Evolutionary conservation across 2,329 filamentous ascomycete species (phyloP).

Genomic region (Escovopsis weberi): DNA sequence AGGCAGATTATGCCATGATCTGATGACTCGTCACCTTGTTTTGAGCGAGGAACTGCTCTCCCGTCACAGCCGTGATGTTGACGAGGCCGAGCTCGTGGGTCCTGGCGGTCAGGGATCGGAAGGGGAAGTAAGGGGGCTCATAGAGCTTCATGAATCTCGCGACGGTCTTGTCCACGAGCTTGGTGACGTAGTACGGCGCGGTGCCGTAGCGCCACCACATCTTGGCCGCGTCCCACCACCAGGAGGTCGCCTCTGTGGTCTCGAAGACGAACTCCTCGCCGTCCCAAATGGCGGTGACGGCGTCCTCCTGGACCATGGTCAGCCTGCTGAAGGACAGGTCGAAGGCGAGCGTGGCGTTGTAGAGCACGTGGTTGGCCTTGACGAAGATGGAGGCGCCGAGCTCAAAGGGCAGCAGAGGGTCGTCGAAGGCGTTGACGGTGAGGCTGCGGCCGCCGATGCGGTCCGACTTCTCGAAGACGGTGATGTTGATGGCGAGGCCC

Average conservation of each 20-base stretch:
- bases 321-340: conserved; percentile 43
- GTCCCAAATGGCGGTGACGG: conserved; percentile 69
- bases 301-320: conserved; percentile 32
- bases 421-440: conserved; percentile 63
- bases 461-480: conserved; percentile 66
- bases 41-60: conserved; percentile 52
- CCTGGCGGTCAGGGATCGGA: conserved; percentile 55
- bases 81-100: conserved; percentile 54
- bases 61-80: conserved; percentile 53
- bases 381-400: conserved; percentile 91
- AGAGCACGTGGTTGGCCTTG: conserved; percentile 65
- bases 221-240: conserved; percentile 70
- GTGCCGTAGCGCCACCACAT: conserved; percentile 76
- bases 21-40: conserved; percentile 33
- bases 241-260: conserved; percentile 40
- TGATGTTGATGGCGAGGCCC: conserved; percentile 57
- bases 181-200: conserved; percentile 59
- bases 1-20: no score
- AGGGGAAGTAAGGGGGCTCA: conserved; percentile 69
- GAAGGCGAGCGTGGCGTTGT: conserved; percentile 56
- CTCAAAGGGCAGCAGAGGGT: conserved; percentile 57
- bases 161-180: conserved; percentile 57
- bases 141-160: conserved; percentile 69
- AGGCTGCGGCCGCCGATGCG: conserved; percentile 78
- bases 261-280: conserved; percentile 59